phyloP scores from a whole-genome alignment of 768 basidiomycete genomes.

The Multifurca ochricompacta region DNA sequence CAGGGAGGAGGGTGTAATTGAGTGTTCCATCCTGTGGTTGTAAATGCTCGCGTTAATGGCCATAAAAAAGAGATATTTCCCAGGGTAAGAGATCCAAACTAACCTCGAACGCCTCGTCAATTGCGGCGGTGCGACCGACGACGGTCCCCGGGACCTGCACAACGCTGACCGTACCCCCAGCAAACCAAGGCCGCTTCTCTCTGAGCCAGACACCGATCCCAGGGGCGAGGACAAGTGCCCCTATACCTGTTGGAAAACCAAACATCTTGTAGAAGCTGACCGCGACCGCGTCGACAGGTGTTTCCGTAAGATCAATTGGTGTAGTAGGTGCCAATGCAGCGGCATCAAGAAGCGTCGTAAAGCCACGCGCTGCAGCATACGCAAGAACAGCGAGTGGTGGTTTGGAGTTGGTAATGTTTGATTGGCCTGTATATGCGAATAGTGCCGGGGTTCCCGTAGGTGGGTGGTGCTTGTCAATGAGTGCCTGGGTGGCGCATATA shows the following conservation, averaged over 20 bases:
- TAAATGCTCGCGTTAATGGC: not conserved
- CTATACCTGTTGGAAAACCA: slow-evolving; percentile 79
- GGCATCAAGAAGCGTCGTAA: slow-evolving; percentile 70
- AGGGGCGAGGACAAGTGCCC: slow-evolving; percentile 47
- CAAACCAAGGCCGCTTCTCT: slow-evolving; percentile 64
- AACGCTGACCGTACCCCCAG: slow-evolving; percentile 74
- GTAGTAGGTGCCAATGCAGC: slow-evolving; percentile 76
- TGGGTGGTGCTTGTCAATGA: slow-evolving; percentile 46
- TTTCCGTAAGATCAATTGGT: slow-evolving; percentile 53
- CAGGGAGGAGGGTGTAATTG: slow-evolving; percentile 69
- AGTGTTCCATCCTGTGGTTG: slow-evolving; percentile 70
- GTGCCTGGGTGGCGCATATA: slow-evolving; percentile 33
- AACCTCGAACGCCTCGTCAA: slow-evolving; percentile 77
- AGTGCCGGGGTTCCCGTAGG: slow-evolving; percentile 46
- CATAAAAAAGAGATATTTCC: not conserved
- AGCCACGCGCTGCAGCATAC: slow-evolving; percentile 62
- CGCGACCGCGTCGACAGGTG: slow-evolving; percentile 73
- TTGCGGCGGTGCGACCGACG: slow-evolving; percentile 48
- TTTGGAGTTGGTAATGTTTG: slow-evolving; percentile 76
- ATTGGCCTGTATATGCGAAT: slow-evolving; percentile 72
- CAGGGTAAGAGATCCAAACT: too few relatives aligned
- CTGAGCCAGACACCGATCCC: slow-evolving; percentile 61
- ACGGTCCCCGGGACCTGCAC: slow-evolving; percentile 75
- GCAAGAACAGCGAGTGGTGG: slow-evolving; percentile 54
- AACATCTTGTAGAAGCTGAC: slow-evolving; percentile 89